Evolutionary conservation across 1,284 basidiomycete species (phyloP), one percentile per base, ranked within the genome.

Genomic region (Rhodotorula mucilaginosa): DNA sequence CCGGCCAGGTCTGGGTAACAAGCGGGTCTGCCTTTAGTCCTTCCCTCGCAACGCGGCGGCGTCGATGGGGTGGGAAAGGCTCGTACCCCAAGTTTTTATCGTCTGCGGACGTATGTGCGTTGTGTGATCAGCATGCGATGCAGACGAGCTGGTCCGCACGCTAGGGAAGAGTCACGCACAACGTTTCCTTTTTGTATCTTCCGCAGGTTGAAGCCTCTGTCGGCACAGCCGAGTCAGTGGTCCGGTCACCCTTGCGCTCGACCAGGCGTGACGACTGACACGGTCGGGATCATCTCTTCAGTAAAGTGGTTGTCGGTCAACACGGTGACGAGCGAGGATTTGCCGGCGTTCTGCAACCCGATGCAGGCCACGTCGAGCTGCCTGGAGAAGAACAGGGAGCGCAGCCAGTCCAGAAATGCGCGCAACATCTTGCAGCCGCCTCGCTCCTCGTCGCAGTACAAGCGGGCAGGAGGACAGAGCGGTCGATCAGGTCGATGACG

Each of bases 281-380:
- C 78, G 15, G 79, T 80, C 15, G 79, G 79, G 10, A 79, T 75
- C 78, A 80, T 79, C 26, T 56, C 59, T 49, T 69, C 66, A 49
- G 66, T 76, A 54, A 76, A 76, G 31, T 72, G 70, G 39, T 78
- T 65, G 12, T 77, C 70, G 21, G 78, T 74, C 23, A 80, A 65
- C 6, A 79, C 77, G 52, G 79, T 79, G 64, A 80, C 79, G 15
- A 80, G 73, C n/a, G 74, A 76, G 21, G 79, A 79, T 76, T 82
- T 82, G 58, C 82, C 82, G 8, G 81, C 81, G 44, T 80, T 80
- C 85, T 97, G 94, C 47, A 98, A 83, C 51, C 96, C 96, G 58
- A 98, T 91, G 44, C 97, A 88, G 18, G 92, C 92, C 76, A 98
- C 90, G 81, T 98, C 96, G 61, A 94, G 89, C 56, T 90, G 85